Percentiles rank a stretch among this genome's conserved stretches.
phyloP scores from a whole-genome alignment of 306 rosid genomes.

The Corylus americana region DNA sequence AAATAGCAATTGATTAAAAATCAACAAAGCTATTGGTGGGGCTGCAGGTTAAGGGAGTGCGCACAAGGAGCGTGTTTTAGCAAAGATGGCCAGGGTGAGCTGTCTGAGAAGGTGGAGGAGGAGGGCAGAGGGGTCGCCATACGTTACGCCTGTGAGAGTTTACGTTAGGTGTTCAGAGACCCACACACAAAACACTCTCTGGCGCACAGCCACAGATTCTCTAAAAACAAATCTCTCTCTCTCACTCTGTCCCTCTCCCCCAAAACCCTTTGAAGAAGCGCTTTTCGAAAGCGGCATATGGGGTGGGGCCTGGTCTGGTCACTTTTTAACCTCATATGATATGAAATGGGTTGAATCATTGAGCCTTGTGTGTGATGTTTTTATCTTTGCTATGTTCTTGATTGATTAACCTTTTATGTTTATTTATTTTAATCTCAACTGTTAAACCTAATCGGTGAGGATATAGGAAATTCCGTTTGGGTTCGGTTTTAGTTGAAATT shows the following conservation, averaged over 20 bases:
- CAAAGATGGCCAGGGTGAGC: slow-evolving; percentile 1
- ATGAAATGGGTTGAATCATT: slow-evolving; percentile 55
- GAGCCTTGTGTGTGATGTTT: slow-evolving; percentile 24
- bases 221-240: background rate
- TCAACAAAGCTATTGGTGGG: background rate
- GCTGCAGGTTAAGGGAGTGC: slow-evolving; percentile 30
- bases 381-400: background rate
- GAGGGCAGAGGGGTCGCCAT: slow-evolving; percentile 22
- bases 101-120: slow-evolving; percentile 2
- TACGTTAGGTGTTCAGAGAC: slow-evolving; percentile 3
- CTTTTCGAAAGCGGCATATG: slow-evolving; percentile 39
- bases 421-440: too few relatives aligned
- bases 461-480: too few relatives aligned
- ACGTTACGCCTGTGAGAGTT: slow-evolving; percentile 27
- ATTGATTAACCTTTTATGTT: background rate
- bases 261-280: slow-evolving; percentile 38
- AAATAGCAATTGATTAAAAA: background rate
- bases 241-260: slow-evolving; percentile 10
- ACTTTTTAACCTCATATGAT: slow-evolving; percentile 58
- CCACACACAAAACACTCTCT: background rate
- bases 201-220: background rate
- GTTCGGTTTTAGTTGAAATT: too few relatives aligned
- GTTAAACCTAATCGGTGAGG: too few relatives aligned
- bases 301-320: slow-evolving; percentile 29
- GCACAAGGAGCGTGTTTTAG: slow-evolving; percentile 45